phyloP scores from a whole-genome alignment of 129 eudicot species.

The Saposhnikovia divaricata region DNA sequence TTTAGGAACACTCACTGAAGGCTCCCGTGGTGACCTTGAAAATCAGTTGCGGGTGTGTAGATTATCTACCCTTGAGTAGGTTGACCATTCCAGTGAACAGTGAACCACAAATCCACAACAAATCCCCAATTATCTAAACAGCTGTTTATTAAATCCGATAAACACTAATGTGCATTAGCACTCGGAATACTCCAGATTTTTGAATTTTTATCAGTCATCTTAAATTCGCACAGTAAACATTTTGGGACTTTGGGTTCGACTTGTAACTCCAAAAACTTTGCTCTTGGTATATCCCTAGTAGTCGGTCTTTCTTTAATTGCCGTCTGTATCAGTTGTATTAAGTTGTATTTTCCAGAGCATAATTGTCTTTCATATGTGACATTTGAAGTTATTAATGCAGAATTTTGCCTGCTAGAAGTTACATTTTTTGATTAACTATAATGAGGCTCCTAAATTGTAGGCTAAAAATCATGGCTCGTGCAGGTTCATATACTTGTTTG shows the following conservation, averaged over 20 bases:
- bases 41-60: background rate
- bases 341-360: background rate
- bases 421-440: background rate
- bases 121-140: background rate
- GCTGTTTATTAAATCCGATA: background rate
- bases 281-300: background rate
- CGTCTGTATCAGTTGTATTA: background rate
- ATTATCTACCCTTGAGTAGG: background rate
- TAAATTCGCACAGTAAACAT: background rate
- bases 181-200: background rate
- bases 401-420: background rate
- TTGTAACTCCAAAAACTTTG: background rate
- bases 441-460: background rate
- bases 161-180: background rate
- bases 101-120: background rate
- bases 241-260: background rate
- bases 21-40: background rate
- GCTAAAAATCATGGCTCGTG: conserved; percentile 17
- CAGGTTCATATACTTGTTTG: conserved; percentile 87
- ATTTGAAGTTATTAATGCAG: background rate
- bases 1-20: background rate
- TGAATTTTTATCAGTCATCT: background rate
- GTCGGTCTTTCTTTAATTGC: background rate
- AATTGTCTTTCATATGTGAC: background rate
- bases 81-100: background rate